These are phyloP conservation scores for Leishmania guyanensis DNA, from an alignment of 208 protist species.

Conservation along the genomic window DNA sequence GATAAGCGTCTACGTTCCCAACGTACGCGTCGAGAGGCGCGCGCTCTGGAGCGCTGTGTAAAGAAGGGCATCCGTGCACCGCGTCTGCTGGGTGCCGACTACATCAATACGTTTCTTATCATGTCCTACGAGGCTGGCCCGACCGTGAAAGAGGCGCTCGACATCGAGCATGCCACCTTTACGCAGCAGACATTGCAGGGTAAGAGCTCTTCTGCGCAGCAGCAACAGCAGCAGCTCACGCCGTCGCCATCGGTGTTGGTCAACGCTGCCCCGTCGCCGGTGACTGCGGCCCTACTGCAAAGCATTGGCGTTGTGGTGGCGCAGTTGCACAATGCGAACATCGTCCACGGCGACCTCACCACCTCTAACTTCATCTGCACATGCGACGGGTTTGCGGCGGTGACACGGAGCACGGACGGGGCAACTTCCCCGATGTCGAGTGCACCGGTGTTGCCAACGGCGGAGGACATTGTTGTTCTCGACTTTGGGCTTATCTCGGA, in stretches of 20 bases:
- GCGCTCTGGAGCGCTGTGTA: constrained; percentile 60
- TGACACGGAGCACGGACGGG: not conserved
- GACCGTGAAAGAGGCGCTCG: constrained; percentile 71
- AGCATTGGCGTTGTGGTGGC: constrained; percentile 90
- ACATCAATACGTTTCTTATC: constrained; percentile 49
- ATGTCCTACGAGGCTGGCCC: constrained; percentile 83
- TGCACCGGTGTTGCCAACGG: constrained; percentile 4
- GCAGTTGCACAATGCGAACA: constrained; percentile 87
- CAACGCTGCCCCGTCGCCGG: constrained; percentile 18
- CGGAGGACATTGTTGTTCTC: constrained; percentile 84
- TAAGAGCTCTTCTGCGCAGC: not conserved
- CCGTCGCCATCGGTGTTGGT: not conserved
- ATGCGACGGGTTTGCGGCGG: not conserved
- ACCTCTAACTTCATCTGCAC: constrained; percentile 96
- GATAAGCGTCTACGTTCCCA: constrained; percentile 80
- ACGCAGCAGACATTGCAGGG: not conserved
- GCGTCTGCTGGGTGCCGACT: constrained; percentile 63
- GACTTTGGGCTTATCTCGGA: constrained; percentile 97
- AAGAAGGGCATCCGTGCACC: constrained; percentile 71
- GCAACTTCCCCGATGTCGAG: not conserved
- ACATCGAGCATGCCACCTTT: constrained; percentile 30
- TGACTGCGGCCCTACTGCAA: constrained; percentile 41
- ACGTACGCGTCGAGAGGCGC: constrained; percentile 78
- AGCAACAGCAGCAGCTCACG: not conserved
- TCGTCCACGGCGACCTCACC: constrained; percentile 98